Evolutionary conservation across 108 stramenopile genomes (phyloP).

Genomic region (Ochromonas danica): DNA sequence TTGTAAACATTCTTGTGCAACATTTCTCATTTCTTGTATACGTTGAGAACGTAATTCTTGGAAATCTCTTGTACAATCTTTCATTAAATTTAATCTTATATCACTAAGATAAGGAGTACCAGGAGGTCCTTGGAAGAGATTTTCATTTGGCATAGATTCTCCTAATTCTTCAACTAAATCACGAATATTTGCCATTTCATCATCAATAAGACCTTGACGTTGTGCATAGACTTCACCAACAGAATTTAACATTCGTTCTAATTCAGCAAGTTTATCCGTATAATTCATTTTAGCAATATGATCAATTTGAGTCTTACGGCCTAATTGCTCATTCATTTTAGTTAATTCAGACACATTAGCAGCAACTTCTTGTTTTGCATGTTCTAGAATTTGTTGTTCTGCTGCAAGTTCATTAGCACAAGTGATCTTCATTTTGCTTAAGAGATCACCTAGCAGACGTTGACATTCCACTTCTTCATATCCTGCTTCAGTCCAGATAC

Average conservation of each 20-base stretch:
- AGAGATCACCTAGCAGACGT: slow-evolving; percentile 29
- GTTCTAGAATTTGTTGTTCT: slow-evolving; percentile 25
- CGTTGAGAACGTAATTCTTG: neutral
- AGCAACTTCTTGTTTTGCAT: slow-evolving; percentile 24
- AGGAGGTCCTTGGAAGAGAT: neutral
- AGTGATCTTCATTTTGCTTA: slow-evolving; percentile 7
- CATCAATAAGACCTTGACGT: neutral
- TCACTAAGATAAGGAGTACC: neutral
- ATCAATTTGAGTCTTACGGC: neutral
- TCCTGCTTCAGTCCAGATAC: slow-evolving; percentile 32
- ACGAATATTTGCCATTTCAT: neutral
- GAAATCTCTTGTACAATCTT: neutral
- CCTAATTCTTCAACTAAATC: neutral
- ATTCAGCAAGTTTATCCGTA: slow-evolving; percentile 25
- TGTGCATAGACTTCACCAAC: neutral
- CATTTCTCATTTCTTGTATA: neutral
- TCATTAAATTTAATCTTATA: neutral
- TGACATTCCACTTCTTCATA: slow-evolving; percentile 35
- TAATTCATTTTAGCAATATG: neutral
- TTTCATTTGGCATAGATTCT: neutral
- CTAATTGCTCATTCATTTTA: neutral
- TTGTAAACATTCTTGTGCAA: neutral
- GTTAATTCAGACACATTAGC: neutral
- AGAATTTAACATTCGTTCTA: neutral
- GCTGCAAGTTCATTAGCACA: slow-evolving; percentile 15